These are phyloP conservation scores for Chytriomyces sp. DNA, from an alignment of 192 early-diverging fungal species.

Conservation along the genomic window DNA sequence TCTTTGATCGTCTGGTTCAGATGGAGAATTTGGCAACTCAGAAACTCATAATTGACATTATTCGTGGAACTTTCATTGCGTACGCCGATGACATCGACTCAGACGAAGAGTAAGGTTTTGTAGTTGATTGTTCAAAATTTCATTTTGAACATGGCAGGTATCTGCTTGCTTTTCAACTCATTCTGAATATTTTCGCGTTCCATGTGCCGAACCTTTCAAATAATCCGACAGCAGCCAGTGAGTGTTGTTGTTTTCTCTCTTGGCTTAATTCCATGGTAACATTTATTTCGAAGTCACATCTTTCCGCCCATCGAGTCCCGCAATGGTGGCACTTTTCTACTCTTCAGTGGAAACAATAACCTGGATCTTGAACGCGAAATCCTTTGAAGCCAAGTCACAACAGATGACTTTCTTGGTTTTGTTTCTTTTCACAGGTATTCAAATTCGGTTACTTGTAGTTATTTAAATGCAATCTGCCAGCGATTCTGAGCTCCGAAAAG, in stretches of 20 bases:
- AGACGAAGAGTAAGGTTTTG: constrained; percentile 9
- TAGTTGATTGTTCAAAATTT: background rate
- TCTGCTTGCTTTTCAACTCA: constrained; percentile 29
- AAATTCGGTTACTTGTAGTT: background rate
- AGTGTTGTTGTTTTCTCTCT: background rate
- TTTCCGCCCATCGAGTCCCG: constrained; percentile 22
- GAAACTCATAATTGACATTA: constrained; percentile 52
- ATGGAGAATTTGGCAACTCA: constrained; percentile 68
- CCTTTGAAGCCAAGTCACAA: constrained; percentile 16
- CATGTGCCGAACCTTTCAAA: constrained; percentile 41
- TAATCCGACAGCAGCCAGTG: constrained; percentile 39
- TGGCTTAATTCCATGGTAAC: background rate
- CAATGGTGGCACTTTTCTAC: constrained; percentile 20
- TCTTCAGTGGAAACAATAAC: constrained; percentile 33
- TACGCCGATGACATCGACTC: constrained; percentile 5
- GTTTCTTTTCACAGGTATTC: constrained; percentile 33
- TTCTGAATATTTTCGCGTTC: constrained; percentile 39
- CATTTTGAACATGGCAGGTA: constrained; percentile 1
- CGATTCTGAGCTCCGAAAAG: constrained; percentile 36
- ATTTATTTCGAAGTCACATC: constrained; percentile 29
- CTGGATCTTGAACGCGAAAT: constrained; percentile 14
- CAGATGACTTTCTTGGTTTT: constrained; percentile 33
- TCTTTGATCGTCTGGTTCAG: constrained; percentile 72
- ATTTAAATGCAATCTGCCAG: constrained; percentile 8
- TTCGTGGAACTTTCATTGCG: constrained; percentile 19